A percentile compares a stretch with the other conserved stretches of the same genome.
These are phyloP conservation scores for Pythium grandisporangium DNA, from an alignment of 352 stramenopile species.

Conservation along the genomic window DNA sequence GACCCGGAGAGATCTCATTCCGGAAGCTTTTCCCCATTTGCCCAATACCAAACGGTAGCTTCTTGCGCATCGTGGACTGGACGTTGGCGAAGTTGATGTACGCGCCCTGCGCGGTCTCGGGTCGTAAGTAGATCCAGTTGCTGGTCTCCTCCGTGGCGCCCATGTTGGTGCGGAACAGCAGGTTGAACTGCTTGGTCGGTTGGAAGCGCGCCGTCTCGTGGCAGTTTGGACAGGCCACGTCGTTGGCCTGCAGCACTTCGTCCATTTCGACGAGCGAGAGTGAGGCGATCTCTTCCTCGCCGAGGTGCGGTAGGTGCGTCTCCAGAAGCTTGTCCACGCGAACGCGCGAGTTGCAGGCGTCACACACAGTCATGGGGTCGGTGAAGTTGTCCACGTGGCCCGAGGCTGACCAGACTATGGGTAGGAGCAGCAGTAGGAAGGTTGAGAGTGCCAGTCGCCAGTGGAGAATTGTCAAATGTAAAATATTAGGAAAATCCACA, in stretches of 20 bases:
- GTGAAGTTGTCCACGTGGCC: conserved; percentile 97
- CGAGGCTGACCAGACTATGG: conserved; percentile 89
- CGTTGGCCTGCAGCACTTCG: conserved; percentile 25
- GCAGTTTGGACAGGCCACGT: conserved; percentile 53
- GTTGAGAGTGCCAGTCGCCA: neutral
- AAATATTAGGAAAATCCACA: no score
- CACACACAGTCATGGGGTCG: conserved; percentile 97
- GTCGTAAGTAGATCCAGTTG: conserved; percentile 92
- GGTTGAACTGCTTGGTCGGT: conserved; percentile 93
- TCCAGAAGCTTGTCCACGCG: conserved; percentile 72
- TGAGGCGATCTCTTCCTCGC: conserved; percentile 37
- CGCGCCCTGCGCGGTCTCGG: conserved; percentile 97
- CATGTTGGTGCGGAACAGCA: conserved; percentile 97
- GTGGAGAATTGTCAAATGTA: neutral
- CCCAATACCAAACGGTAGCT: conserved; percentile 93
- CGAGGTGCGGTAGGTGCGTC: conserved; percentile 25
- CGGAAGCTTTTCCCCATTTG: conserved; percentile 98
- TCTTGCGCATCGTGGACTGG: conserved; percentile 85
- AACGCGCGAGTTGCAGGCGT: conserved; percentile 85
- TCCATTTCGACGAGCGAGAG: conserved; percentile 58
- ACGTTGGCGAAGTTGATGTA: conserved; percentile 98
- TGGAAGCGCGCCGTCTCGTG: conserved; percentile 39
- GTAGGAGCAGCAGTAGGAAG: neutral
- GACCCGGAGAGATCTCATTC: conserved; percentile 97
- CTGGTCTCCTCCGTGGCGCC: conserved; percentile 86